phyloP scores from a whole-genome alignment of 345 rosid genomes.

The Gossypioides kirkii region DNA sequence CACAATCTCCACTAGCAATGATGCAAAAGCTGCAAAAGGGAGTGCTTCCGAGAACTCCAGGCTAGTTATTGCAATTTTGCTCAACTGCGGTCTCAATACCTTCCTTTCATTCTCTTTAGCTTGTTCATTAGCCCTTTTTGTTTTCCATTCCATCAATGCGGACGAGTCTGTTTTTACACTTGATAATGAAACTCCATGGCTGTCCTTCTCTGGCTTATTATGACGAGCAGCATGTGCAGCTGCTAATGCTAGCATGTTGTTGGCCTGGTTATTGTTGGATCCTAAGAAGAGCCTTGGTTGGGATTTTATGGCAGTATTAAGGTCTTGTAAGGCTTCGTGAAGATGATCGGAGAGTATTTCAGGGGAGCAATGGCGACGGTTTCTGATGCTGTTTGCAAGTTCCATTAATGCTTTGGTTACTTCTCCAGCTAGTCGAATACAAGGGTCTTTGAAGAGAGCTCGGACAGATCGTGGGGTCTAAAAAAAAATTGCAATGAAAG shows the following conservation, averaged over 20 bases:
- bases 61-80: conserved; percentile 55
- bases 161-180: conserved; percentile 64
- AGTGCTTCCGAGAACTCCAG: conserved; percentile 83
- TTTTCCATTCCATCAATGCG: conserved; percentile 56
- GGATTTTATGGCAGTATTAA: conserved; percentile 63
- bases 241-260: conserved; percentile 39
- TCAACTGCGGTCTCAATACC: conserved; percentile 58
- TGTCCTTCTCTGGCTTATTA: conserved; percentile 15
- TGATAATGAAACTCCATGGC: conserved; percentile 33
- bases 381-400: conserved; percentile 53
- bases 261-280: conserved; percentile 39
- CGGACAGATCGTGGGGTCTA: conserved; percentile 71
- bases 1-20: conserved; percentile 63
- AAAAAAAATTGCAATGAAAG: neutral
- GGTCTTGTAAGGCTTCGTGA: conserved; percentile 69
- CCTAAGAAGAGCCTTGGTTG: conserved; percentile 78
- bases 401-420: conserved; percentile 56
- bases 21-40: conserved; percentile 83
- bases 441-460: conserved; percentile 63
- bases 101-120: conserved; percentile 37
- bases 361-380: conserved; percentile 69
- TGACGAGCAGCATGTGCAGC: conserved; percentile 36
- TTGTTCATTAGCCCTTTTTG: conserved; percentile 28
- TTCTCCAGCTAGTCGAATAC: conserved; percentile 64
- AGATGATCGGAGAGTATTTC: conserved; percentile 73